Evolutionary conservation across 345 rosid genomes (phyloP).

Genomic region (Eucalyptus viminalis): DNA sequence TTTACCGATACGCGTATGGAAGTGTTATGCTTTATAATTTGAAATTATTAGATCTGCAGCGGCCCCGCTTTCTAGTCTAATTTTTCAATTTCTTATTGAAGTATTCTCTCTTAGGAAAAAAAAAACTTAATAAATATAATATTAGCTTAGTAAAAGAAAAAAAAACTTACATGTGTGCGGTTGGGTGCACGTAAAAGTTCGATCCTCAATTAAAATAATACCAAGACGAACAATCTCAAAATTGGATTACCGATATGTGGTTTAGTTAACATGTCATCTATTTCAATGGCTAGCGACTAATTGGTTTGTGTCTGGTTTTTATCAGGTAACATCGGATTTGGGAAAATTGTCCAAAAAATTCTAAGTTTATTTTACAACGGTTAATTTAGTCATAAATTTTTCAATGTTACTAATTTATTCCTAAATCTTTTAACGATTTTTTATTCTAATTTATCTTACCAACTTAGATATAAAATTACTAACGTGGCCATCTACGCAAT

Average conservation of each 20-base stretch:
- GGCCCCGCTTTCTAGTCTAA: background rate
- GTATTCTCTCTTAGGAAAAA: background rate
- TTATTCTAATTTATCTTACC: rapidly evolving
- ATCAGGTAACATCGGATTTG: background rate
- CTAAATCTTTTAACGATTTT: rapidly evolving
- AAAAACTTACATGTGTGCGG: background rate
- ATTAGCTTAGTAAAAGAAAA: background rate
- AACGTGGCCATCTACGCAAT: background rate
- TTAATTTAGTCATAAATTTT: too few species aligned
- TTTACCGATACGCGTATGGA: background rate
- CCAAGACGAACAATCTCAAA: background rate
- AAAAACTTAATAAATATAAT: too few species aligned
- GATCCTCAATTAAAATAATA: background rate
- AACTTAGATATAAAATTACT: background rate
- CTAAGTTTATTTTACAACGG: rapidly evolving
- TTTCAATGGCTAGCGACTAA: background rate
- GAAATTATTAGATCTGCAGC: background rate
- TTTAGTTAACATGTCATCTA: background rate
- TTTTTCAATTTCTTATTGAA: background rate
- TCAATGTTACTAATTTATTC: too few species aligned
- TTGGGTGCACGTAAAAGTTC: background rate
- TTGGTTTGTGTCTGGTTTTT: too few species aligned
- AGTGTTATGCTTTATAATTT: background rate
- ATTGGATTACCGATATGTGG: background rate
- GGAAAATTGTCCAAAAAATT: background rate